Evolutionary conservation across 345 rosid genomes (phyloP), one percentile per base, ranked within the genome.

Genomic region (Moricandia arvensis): DNA sequence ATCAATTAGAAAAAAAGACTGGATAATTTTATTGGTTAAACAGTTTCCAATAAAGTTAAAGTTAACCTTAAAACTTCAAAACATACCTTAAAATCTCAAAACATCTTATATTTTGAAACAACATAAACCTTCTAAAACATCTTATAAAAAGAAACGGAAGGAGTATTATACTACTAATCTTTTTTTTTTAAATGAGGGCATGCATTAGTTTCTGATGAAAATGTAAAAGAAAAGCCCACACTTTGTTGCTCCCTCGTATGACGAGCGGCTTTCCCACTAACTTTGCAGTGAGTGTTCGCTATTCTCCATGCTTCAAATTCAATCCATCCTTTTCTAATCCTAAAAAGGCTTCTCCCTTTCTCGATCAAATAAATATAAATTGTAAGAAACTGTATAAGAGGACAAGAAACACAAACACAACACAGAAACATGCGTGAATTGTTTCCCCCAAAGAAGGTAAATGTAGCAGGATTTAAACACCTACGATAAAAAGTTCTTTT

Each of bases 231-330:
- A 49, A 58, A 63, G 35, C 80, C 67, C 80, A 77, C 80, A 77
- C 76, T 71, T 59, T 71, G 68, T 71, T 77, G 81, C 63, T 41
- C 65, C 81, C 74, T 78, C 81, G 81, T 66, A 61, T 60, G 29
- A 73, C 59, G 74, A 29, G 74, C 72, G 78, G 74, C 74, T 73
- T 73, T 78, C 64, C 69, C 78, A 73, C 78, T 72, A 16, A 45
- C 43, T 71, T 71, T 71, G 72, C 74, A 72, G 78, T 62, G 74
- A 72, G 77, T 72, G 76, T 73, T 79, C 35, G 34, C 74, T 72
- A 7, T 54, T 73, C 54, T 79, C 81, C 16, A 79, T 67, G 66
- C 74, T 73, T 62, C 78, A 68, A 30, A 1, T 68, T 73, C 74
- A 72, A 62, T 59, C 77, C 58, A 49, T 66, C 69, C 73, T 17